Conservation (phyloP, 345 rosid species). For the Eucalyptus regnans region DNA sequence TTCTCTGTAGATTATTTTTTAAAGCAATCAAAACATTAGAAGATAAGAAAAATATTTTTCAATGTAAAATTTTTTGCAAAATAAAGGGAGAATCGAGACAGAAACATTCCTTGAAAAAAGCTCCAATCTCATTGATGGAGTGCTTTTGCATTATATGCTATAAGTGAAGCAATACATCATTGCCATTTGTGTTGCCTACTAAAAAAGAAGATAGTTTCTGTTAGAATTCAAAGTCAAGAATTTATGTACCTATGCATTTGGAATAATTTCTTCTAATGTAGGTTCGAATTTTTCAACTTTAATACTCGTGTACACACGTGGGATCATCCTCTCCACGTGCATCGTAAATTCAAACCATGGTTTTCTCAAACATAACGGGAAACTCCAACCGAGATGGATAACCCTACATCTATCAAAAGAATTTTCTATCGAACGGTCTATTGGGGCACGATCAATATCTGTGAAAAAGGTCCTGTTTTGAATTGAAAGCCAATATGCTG, state of each 20-base stretch:
- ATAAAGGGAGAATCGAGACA: background rate
- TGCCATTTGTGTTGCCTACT: background rate
- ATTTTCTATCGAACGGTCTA: background rate
- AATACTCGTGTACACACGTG: background rate
- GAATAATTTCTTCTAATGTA: background rate
- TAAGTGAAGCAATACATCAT: background rate
- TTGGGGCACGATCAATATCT: background rate
- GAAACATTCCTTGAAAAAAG: background rate
- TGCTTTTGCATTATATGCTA: background rate
- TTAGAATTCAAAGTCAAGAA: background rate
- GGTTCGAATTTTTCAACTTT: background rate
- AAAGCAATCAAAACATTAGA: background rate
- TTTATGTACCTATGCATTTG: background rate
- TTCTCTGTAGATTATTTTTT: fast-evolving
- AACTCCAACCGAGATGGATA: background rate
- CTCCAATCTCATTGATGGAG: background rate
- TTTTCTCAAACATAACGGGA: background rate
- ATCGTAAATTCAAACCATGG: background rate
- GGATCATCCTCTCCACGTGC: background rate
- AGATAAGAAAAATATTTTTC: background rate
- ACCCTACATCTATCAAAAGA: background rate
- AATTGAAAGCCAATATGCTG: background rate
- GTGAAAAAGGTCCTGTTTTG: background rate
- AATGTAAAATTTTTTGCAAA: fast-evolving
- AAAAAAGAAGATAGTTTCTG: background rate